Base-by-base conservation (phyloP, 345 rosid species). In the Raphanus raphanistrum region DNA sequence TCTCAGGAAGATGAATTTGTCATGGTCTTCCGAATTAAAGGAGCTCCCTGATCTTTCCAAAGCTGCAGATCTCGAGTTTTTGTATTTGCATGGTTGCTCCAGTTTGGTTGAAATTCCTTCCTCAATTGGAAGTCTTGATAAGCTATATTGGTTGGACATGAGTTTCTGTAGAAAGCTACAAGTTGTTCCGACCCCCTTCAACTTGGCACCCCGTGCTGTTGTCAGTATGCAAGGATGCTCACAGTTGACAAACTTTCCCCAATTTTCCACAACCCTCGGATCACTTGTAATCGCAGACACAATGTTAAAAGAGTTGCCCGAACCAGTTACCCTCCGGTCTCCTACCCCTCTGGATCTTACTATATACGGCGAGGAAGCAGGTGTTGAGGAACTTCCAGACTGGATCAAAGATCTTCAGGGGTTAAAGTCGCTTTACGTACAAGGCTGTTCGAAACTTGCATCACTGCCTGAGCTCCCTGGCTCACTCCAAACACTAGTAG, bases 191-290 rank as follows among this genome's bases (percentile, higher is more conserved):
- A 1, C 17, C 4, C 55, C 0, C 55, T 48, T 48, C 55, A 48
- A 1, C 7, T 48, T 13, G 17, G 16, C 7, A 48, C 55, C 17
- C 4, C 0, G 2, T 48, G 55, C 55, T 48, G n/a, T 4, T 13
- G 7, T 48, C 7, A 5, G 5, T 5, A 48, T 48, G 55, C 1
- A 4, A 4, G 7, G 6, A 13, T 48, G 55, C 55, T 48, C 55
- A 48, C 55, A 48, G 5, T 48, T 48, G 17, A n/a, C 17, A 48
- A 70, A 54, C 7, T 0, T 81, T 60, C 83, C 84, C 38, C 43
- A 54, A n/a, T 45, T 84, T 25, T 72, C 61, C 1, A 28, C 13
- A 0, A 73, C 70, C 61, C 58, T 80, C 54, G 2, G 21, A 8
- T 0, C 11, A 5, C 72, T 82, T 13, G 0, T 0, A 12, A 52